These are phyloP conservation scores for Ceratobasidium sp. DNA, from an alignment of 1,284 basidiomycete species.

Conservation along the genomic window DNA sequence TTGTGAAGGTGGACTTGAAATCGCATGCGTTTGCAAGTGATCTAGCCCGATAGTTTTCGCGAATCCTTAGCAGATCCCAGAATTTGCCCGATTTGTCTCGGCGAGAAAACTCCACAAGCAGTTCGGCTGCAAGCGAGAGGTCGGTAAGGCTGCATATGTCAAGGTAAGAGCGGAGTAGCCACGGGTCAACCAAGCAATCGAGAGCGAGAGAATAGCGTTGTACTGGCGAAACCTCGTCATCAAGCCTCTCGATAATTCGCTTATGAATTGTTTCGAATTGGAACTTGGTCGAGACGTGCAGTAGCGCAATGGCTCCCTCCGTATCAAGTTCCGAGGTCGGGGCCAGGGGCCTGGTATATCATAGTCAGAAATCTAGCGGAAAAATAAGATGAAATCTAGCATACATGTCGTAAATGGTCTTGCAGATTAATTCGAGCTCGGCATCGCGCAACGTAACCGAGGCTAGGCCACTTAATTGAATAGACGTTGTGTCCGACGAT, in stretches of 20 bases:
- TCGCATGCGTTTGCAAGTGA: not conserved
- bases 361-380: not conserved
- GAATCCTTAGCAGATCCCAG: not conserved
- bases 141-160: constrained; percentile 24
- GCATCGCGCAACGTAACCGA: constrained; percentile 14
- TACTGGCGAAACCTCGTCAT: not conserved
- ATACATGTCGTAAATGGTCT: constrained; percentile 10
- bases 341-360: not conserved
- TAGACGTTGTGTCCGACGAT: constrained; percentile 40
- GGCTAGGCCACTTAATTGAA: constrained; percentile 19
- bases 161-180: constrained; percentile 6
- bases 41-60: constrained; percentile 14
- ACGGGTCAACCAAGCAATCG: not conserved
- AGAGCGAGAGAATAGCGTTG: constrained; percentile 16
- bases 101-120: constrained; percentile 3
- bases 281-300: constrained; percentile 11
- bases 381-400: not conserved
- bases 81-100: not conserved
- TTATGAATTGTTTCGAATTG: constrained; percentile 19
- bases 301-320: constrained; percentile 5
- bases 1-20: not conserved
- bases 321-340: constrained; percentile 1
- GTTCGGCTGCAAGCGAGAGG: not conserved
- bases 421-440: constrained; percentile 22
- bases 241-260: not conserved